Evolutionary conservation across 306 rosid species (phyloP), one percentile per base, ranked within the genome.

Genomic region (Lathyrus sativus): DNA sequence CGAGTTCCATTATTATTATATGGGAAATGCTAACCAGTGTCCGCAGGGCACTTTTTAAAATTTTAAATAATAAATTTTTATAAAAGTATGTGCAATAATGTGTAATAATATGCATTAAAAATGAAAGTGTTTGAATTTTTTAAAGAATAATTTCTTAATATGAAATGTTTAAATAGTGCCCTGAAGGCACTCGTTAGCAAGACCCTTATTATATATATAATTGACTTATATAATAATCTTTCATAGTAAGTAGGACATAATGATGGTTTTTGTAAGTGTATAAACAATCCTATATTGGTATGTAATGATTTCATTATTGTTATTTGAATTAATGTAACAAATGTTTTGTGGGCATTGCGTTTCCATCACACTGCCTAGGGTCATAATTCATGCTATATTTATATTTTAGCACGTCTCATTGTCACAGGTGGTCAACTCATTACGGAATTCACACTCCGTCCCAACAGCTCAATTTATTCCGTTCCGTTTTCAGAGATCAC

Each of bases 401-500:
- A 0, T 50, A 42, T 61, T 42, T 31, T 60, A 49, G 75, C 74
- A 58, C 69, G 38, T 37, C 43, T 46, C 64, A 42, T 60, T 68
- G 61, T 55, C 59, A 70, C 71, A 62, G 67, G 67, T 71, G 65
- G 50, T 68, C 50, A 55, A 77, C 60, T 76, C 73, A 74, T 81
- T 74, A 74, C 81, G 80, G 83, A 76, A 78, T 73, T 60, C 74
- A 41, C 59, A 75, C 79, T 65, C 79, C 85, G 74, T 78, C 70
- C 70, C 65, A 77, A 77, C 81, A 53, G 24, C 79, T 57, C 24
- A 10, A 15, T 56, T 28, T 44, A 44, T 75, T 51, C 82, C 82
- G 82, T 75, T 46, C 84, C 76, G 74, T 73, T 68, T 44, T 39
- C 68, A 14, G 61, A 68, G 22, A 9, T 71, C 74, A 46, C 69